phyloP scores from a whole-genome alignment of 352 stramenopile species.

The Phytophthora tentaculata region DNA sequence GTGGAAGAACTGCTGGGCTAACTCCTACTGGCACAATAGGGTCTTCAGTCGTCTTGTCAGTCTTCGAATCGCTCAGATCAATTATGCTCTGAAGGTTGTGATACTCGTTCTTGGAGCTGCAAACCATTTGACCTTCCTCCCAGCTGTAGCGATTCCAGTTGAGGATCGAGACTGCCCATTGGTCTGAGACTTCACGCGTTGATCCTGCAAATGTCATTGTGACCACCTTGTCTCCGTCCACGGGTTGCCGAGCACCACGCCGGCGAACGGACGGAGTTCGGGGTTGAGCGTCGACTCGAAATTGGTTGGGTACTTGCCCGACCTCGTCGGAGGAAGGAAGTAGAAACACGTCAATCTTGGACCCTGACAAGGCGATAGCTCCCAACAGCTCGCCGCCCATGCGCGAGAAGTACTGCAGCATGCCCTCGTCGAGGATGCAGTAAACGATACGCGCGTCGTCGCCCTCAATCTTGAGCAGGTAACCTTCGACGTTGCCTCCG shows the following conservation, averaged over 20 bases:
- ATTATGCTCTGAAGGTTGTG: slow-evolving; percentile 53
- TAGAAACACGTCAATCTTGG: slow-evolving; percentile 79
- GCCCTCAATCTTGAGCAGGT: slow-evolving; percentile 75
- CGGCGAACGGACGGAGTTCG: slow-evolving; percentile 29
- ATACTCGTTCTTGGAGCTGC: slow-evolving; percentile 76
- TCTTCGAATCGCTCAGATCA: slow-evolving; percentile 27
- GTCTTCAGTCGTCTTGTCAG: slow-evolving; percentile 36
- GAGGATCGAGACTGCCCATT: slow-evolving; percentile 79
- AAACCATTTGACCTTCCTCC: slow-evolving; percentile 82
- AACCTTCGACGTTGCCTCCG: slow-evolving; percentile 85
- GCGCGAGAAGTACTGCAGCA: slow-evolving; percentile 80
- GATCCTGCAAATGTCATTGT: slow-evolving; percentile 61
- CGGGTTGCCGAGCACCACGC: slow-evolving; percentile 14
- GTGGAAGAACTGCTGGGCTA: slow-evolving; percentile 61
- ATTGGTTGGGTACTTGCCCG: slow-evolving; percentile 57
- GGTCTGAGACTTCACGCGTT: slow-evolving; percentile 60
- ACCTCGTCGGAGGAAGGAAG: slow-evolving; percentile 49
- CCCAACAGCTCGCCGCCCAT: slow-evolving; percentile 73
- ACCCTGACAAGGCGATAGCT: slow-evolving; percentile 69
- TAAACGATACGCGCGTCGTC: slow-evolving; percentile 71
- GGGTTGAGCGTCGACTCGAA: slow-evolving; percentile 64
- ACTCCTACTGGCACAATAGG: slow-evolving; percentile 49
- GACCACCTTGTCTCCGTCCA: slow-evolving; percentile 33
- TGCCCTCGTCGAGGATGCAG: slow-evolving; percentile 87
- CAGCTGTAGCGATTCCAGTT: slow-evolving; percentile 90